A percentile compares a stretch with the other conserved stretches of the same genome.
phyloP scores from a whole-genome alignment of 345 rosid species.

The Euphorbia pulcherrima region DNA sequence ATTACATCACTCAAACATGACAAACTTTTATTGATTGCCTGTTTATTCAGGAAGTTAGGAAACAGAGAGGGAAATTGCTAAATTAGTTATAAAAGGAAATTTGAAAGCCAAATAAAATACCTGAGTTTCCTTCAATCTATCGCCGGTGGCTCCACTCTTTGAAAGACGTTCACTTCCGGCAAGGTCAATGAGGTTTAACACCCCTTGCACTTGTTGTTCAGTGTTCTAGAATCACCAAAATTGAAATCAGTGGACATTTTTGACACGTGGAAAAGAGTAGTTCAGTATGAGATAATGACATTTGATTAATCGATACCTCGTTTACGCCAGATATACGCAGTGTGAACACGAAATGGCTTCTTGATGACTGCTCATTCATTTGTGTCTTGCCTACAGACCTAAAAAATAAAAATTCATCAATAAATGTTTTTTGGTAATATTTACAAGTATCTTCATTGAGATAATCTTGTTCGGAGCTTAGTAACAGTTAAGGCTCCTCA shows the following conservation, averaged over 20 bases:
- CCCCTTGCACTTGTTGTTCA: conserved; percentile 93
- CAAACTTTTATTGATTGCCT: conserved; percentile 93
- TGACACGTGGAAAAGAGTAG: not conserved
- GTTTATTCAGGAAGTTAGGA: conserved; percentile 18
- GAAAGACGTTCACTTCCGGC: conserved; percentile 98
- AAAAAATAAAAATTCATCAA: no score
- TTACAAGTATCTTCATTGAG: no score
- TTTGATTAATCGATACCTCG: conserved; percentile 43
- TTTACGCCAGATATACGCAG: conserved; percentile 74
- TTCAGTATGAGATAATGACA: not conserved
- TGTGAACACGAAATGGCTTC: conserved; percentile 64
- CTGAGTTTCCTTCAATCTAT: conserved; percentile 91
- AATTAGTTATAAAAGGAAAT: not conserved
- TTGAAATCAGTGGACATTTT: not conserved
- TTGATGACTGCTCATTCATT: conserved; percentile 51
- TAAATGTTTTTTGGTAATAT: no score
- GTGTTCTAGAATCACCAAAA: conserved; percentile 49
- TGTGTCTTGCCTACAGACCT: conserved; percentile 91
- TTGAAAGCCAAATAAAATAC: conserved; percentile 23
- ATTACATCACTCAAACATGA: conserved; percentile 82
- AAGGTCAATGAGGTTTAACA: conserved; percentile 80
- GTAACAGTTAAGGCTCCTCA: no score
- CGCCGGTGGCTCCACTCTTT: conserved; percentile 88
- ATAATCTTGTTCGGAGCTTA: no score
- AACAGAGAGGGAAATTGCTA: not conserved